These are phyloP conservation scores for Cercospora sp. DNA, from an alignment of 2,329 filamentous ascomycete genomes.

Conservation along the genomic window DNA sequence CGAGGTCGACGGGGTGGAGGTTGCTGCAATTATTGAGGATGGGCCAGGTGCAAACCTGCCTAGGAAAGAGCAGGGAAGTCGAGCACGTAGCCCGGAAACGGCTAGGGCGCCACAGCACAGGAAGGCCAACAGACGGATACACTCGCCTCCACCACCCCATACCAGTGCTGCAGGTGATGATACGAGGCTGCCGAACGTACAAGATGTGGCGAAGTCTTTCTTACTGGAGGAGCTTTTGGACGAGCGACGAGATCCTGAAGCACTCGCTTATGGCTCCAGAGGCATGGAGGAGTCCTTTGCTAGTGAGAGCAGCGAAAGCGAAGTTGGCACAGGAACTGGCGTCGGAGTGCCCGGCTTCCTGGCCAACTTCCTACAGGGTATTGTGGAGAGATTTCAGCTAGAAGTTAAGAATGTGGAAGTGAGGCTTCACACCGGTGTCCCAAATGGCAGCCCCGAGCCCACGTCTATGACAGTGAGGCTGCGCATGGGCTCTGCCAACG, in stretches of 20 bases:
- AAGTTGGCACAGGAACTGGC: slow-evolving; percentile 67
- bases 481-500: slow-evolving; percentile 58
- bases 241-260: slow-evolving; percentile 68
- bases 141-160: slow-evolving; percentile 33
- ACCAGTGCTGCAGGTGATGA: slow-evolving; percentile 33
- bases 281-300: slow-evolving; percentile 62
- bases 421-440: slow-evolving; percentile 60
- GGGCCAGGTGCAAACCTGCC: slow-evolving; percentile 35
- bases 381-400: slow-evolving; percentile 70
- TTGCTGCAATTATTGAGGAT: slow-evolving; percentile 49
- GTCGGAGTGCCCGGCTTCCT: slow-evolving; percentile 70
- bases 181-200: slow-evolving; percentile 59
- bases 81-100: slow-evolving; percentile 29
- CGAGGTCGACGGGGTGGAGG: slow-evolving; percentile 77
- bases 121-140: slow-evolving; percentile 39
- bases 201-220: slow-evolving; percentile 75
- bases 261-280: slow-evolving; percentile 59
- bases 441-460: slow-evolving; percentile 29
- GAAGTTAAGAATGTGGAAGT: slow-evolving; percentile 65
- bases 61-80: slow-evolving; percentile 30
- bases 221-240: slow-evolving; percentile 67
- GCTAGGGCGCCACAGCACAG: slow-evolving; percentile 37
- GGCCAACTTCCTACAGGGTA: slow-evolving; percentile 69
- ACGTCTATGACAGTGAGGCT: slow-evolving; percentile 63
- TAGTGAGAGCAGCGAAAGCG: slow-evolving; percentile 58